Evolutionary conservation across 2,329 filamentous ascomycete species (phyloP), one percentile per base, ranked within the genome.

Genomic region (Geosmithia putterillii): DNA sequence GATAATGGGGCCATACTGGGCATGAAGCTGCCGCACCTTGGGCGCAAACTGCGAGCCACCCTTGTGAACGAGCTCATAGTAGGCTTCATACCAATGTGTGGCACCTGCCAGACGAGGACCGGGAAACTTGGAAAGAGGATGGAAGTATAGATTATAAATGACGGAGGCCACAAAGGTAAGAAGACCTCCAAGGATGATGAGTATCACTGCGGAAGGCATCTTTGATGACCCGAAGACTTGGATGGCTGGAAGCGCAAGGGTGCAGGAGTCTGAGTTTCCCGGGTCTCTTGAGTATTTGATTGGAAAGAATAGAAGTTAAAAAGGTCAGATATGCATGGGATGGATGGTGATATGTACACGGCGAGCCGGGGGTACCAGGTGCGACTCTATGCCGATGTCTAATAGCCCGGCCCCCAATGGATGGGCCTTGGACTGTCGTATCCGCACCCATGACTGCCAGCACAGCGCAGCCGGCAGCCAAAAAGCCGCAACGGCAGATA

Each of bases 61-160:
- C 20, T 38, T 19, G 20, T 44, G 19, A 20, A 45, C 12, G n/a
- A 45, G 12, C 18, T 45, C 44, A 64, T 8, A 45, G 44, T 45
- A 45, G 12, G 44, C 28, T 22, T 45, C 44, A 19, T 45, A 42
- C 28, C 40, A 42, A 19, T 37, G 32, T n/a, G 44, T 28, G 22
- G 21, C 38, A 14, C 40, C 43, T 9, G 44, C 43, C 14, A 47
- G 35, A 9, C 21, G 37, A 5, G 46, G 46, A 8, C 46, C 44
- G 2, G 46, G 46, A 32, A 43, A 46, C 22, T 44, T 23, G 9
- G 43, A 32, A 1, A 47, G 38, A 20, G 46, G 46, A n/a, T 38
- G 42, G 9, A 47, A 18, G 17, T 37, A 46, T 15, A 47, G 35
- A 18, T 41, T 39, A 18, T 47, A 45, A 17, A 42, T 15, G 22